Evolutionary conservation across 306 rosid species (phyloP), one percentile per base, ranked within the genome.

Genomic region (Canavalia ensiformis): DNA sequence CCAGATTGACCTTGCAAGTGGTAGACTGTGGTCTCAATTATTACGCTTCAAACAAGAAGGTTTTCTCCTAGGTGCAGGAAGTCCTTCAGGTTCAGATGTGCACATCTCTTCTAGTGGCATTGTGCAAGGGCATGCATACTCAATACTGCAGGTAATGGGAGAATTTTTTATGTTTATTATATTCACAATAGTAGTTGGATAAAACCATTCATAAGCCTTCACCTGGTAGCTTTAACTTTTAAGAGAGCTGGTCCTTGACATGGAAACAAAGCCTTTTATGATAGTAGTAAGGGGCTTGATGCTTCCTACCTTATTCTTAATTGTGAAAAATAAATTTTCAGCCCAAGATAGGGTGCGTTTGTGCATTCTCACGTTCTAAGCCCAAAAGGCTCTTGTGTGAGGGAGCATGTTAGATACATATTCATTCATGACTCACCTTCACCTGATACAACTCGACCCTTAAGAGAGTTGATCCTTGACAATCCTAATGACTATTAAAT

Each of bases 1-100:
- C 75, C 99, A 96, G 91, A 92, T 96, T 83, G 99, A 96, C 93
- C 98, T 96, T 70, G 99, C 99, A 4, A 96, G 98, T 81, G 99
- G 99, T 79, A 87, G 99, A 83, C 82, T 96, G 47, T 96, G 99
- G 99, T 93, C 99, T 86, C 99, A 96, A 76, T 73, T 96, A 77
- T 82, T 96, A 92, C 99, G 98, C 76, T 96, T 93, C 90, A 96
- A 96, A 87, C 97, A 88, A 77, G 98, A 93, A 78, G 98, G 97
- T 9, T 96, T 96, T 86, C 92, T 96, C 49, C 91, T 93, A 75
- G 99, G 99, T 76, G 99, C 97, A 67, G 99, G 99, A 63, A 96
- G 98, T 92, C 99, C 99, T 52, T 93, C 98, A 1, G 99, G 99
- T 76, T 96, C 99, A 2, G 99, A 96, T 57, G 99, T 89, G 75